phyloP scores from a whole-genome alignment of 2,329 filamentous ascomycete genomes.

The Penicillium expansum region DNA sequence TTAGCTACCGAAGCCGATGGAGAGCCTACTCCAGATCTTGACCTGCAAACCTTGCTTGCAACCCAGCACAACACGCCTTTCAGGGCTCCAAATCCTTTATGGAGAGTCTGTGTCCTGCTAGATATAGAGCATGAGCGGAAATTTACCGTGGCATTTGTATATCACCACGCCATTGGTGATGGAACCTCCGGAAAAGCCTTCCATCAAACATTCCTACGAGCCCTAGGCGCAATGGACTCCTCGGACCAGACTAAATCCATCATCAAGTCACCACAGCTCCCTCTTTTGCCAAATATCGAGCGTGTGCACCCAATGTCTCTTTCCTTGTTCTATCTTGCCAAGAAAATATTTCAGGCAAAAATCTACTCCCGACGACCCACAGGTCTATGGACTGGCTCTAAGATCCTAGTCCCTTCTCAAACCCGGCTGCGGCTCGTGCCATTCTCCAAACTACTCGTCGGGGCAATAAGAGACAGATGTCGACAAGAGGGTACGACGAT shows the following conservation, averaged over 20 bases:
- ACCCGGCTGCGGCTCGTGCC: slow-evolving; percentile 33
- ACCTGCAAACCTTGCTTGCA: slow-evolving; percentile 43
- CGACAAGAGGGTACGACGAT: slow-evolving; percentile 42
- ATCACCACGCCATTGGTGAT: slow-evolving; percentile 51
- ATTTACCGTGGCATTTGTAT: slow-evolving; percentile 48
- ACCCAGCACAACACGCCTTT: slow-evolving; percentile 44
- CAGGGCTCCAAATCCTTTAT: slow-evolving; percentile 40
- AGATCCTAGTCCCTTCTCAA: slow-evolving; percentile 23
- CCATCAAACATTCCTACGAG: slow-evolving; percentile 43
- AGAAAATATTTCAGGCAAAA: slow-evolving; percentile 33
- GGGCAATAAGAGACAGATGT: slow-evolving; percentile 32
- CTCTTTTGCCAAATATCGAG: slow-evolving; percentile 44
- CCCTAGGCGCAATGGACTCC: slow-evolving; percentile 26
- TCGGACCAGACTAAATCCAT: slow-evolving; percentile 19
- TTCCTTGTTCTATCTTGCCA: slow-evolving; percentile 36
- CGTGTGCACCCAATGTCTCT: slow-evolving; percentile 41
- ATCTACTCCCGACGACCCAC: slow-evolving; percentile 29
- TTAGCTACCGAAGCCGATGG: slow-evolving; percentile 18
- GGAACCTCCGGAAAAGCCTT: slow-evolving; percentile 48
- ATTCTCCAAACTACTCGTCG: slow-evolving; percentile 32
- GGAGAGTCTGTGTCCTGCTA: slow-evolving; percentile 45
- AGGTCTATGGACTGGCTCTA: slow-evolving; percentile 39
- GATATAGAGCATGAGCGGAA: slow-evolving; percentile 18
- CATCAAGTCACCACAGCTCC: slow-evolving; percentile 24
- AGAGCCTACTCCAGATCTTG: slow-evolving; percentile 30